Evolutionary conservation across 1,139 yeast genomes (phyloP).

Genomic region (Yamadazyma pseudoaaseri): DNA sequence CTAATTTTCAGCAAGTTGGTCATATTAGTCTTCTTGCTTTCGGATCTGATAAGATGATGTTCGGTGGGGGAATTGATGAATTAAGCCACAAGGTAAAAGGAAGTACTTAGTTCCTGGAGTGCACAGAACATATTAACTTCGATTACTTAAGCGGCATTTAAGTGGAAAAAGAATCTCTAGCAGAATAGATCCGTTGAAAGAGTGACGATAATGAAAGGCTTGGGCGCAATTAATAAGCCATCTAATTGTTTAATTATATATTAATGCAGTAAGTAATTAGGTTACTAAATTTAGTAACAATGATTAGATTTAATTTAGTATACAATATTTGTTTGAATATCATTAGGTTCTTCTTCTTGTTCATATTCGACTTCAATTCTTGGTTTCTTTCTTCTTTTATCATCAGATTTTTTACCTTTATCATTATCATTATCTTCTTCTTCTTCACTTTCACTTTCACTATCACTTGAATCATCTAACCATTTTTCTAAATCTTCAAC

Average conservation of each 20-base stretch:
- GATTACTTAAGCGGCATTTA: too few species aligned
- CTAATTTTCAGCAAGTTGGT: too few species aligned
- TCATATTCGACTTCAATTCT: constrained; percentile 84
- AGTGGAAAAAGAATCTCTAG: too few species aligned
- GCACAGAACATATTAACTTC: too few species aligned
- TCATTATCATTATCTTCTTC: constrained; percentile 35
- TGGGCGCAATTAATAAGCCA: too few species aligned
- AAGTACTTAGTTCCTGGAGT: too few species aligned
- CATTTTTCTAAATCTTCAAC: constrained; percentile 89
- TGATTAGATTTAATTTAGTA: constrained; percentile 7
- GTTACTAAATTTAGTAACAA: not conserved
- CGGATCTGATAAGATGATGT: too few species aligned
- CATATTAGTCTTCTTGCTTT: too few species aligned
- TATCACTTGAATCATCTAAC: constrained; percentile 68
- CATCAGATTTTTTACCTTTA: constrained; percentile 35
- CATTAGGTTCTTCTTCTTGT: constrained; percentile 45
- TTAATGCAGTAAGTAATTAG: not conserved
- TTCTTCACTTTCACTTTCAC: constrained; percentile 34
- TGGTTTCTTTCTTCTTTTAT: constrained; percentile 60
- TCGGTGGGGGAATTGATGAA: too few species aligned
- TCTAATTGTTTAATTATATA: not conserved
- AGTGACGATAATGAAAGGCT: too few species aligned
- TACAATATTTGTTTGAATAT: constrained; percentile 17
- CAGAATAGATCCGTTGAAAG: too few species aligned
- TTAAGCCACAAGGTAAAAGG: too few species aligned